Evolutionary conservation across 768 basidiomycete genomes (phyloP), one percentile per base, ranked within the genome.

Genomic region (Sporobolomyces roseus): DNA sequence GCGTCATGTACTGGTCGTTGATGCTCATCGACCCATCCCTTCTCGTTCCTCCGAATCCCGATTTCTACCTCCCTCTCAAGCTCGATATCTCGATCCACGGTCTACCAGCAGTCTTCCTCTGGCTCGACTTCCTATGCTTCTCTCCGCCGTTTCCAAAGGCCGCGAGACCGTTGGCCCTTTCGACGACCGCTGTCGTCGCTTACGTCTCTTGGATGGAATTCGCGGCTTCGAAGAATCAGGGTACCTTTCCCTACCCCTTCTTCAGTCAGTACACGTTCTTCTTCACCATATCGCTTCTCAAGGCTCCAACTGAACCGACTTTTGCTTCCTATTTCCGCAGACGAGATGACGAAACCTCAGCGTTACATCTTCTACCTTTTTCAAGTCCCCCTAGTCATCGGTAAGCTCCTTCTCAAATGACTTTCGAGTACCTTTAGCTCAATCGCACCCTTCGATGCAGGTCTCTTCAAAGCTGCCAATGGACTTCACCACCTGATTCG

Each of bases 71-170:
- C 14, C 73, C 75, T 4, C 49, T 74, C 25, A 32, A 35, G 12
- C 63, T 74, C 35, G 75, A 75, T 58, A 29, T 75, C 8, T 62
- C 63, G 41, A 49, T 75, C 19, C 73, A 70, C 43, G 70, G 65
- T 10, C 33, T 74, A 27, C 71, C 68, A 27, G 71, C 74, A n/a
- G n/a, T 65, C 25, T 63, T 63, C 60, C 75, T 75, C 30, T 74
- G 73, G 74, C 36, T 58, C 63, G 74, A 75, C 70, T 75, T 75
- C 46, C 70, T 75, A 48, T 29, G 51, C 59, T 73, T 72, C 61
- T 66, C 64, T 13, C 74, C 74, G n/a, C 70, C 65, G 4, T 71
- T 71, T 61, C 65, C 72, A 8, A 50, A 38, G n/a, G 33, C 45
- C 3, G 70, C 69, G 17, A 56, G 56, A n/a, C 74, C 74, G 0